These are phyloP conservation scores for Pythium apleroticum DNA, from an alignment of 352 stramenopile genomes.

Conservation along the genomic window DNA sequence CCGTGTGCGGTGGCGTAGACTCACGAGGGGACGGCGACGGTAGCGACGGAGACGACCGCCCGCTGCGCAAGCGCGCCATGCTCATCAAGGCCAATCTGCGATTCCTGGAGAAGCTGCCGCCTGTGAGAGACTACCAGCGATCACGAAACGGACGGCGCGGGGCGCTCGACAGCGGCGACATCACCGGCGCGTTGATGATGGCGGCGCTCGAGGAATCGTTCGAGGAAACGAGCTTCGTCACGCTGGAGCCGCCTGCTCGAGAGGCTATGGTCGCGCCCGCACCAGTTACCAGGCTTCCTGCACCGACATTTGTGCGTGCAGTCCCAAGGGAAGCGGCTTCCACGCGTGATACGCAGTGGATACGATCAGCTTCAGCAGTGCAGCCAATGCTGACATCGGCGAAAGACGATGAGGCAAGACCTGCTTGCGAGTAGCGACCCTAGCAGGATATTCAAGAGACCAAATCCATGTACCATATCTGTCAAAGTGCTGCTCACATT, in stretches of 20 bases:
- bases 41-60: conserved; percentile 19
- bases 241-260: conserved; percentile 34
- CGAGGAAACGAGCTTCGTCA: conserved; percentile 71
- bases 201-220: conserved; percentile 64
- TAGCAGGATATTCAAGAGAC: background rate
- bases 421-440: conserved; percentile 18
- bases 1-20: background rate
- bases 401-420: conserved; percentile 32
- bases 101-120: conserved; percentile 69
- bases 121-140: conserved; percentile 62
- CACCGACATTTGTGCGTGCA: background rate
- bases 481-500: background rate
- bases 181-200: conserved; percentile 44
- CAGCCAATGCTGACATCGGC: background rate
- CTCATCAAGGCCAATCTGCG: conserved; percentile 54
- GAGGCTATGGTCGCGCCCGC: conserved; percentile 49
- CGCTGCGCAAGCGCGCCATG: conserved; percentile 51
- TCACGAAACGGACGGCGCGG: conserved; percentile 54
- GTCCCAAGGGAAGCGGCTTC: conserved; percentile 1
- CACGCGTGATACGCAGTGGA: conserved; percentile 3
- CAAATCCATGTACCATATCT: conserved; percentile 3
- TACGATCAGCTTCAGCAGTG: conserved; percentile 6
- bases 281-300: conserved; percentile 1
- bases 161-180: conserved; percentile 55
- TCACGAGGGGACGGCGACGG: conserved; percentile 1